These are phyloP conservation scores for Dentipellis sp. DNA, from an alignment of 768 basidiomycete species.

Conservation along the genomic window DNA sequence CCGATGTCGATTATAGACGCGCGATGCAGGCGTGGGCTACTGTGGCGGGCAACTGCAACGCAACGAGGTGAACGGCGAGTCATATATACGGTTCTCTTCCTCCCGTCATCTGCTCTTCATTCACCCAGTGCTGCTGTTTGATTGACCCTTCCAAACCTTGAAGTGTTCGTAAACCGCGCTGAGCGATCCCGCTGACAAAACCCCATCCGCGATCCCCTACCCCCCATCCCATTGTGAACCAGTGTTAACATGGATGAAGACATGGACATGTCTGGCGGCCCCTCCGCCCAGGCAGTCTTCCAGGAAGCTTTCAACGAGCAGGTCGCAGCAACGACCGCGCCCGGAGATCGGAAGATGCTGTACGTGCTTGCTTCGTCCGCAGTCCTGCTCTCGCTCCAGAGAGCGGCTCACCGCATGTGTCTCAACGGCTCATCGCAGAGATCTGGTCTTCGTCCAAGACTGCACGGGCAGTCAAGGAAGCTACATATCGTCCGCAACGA, in stretches of 20 bases:
- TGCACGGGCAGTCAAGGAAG: constrained; percentile 89
- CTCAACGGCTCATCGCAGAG: constrained; percentile 33
- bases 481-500: constrained; percentile 89
- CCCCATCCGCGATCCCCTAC: background rate
- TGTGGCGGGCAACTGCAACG: background rate
- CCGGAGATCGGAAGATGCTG: constrained; percentile 59
- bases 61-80: constrained; percentile 1
- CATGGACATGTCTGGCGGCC: constrained; percentile 53
- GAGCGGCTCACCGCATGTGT: background rate
- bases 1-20: background rate
- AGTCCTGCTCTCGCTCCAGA: background rate
- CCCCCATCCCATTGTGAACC: background rate
- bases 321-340: constrained; percentile 26
- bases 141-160: background rate
- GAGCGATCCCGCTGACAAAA: background rate
- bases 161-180: background rate
- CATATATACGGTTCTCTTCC: background rate
- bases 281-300: constrained; percentile 23
- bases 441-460: constrained; percentile 93
- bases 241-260: constrained; percentile 61
- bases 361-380: constrained; percentile 29
- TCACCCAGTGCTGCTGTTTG: background rate
- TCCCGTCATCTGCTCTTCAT: background rate
- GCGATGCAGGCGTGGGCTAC: background rate
- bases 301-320: constrained; percentile 25